Percentiles rank a stretch among this genome's conserved stretches.
phyloP scores from a whole-genome alignment of 208 protist species.

The Crithidia bombi region DNA sequence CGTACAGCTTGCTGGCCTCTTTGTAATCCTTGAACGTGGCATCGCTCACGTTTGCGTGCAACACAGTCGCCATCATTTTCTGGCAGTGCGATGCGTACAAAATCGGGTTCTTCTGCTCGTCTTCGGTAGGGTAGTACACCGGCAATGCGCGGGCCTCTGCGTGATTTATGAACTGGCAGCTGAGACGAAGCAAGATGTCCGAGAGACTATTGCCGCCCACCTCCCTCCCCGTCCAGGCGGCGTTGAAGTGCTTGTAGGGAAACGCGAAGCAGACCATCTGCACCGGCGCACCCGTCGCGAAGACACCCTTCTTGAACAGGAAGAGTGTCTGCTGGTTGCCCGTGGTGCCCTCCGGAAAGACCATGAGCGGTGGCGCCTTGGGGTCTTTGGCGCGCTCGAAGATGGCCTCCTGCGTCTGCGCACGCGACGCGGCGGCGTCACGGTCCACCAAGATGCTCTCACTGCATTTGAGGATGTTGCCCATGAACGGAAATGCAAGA shows the following conservation, averaged over 20 bases:
- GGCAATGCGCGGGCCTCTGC: slow-evolving; percentile 81
- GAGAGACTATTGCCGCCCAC: slow-evolving; percentile 69
- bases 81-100: slow-evolving; percentile 88
- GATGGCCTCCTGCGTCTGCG: slow-evolving; percentile 60
- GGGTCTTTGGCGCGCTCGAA: slow-evolving; percentile 56
- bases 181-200: slow-evolving; percentile 72
- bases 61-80: slow-evolving; percentile 79
- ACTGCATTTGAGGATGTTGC: slow-evolving; percentile 42
- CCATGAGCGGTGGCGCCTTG: slow-evolving; percentile 63
- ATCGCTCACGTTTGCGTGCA: slow-evolving; percentile 64
- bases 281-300: slow-evolving; percentile 82
- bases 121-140: slow-evolving; percentile 87
- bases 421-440: slow-evolving; percentile 52
- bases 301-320: slow-evolving; percentile 86
- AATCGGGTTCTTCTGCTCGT: slow-evolving; percentile 68
- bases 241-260: slow-evolving; percentile 89
- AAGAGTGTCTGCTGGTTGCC: slow-evolving; percentile 80
- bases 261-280: slow-evolving; percentile 90
- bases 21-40: slow-evolving; percentile 71
- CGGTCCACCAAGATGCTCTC: slow-evolving; percentile 85
- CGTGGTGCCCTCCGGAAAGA: slow-evolving; percentile 92
- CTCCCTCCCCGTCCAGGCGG: slow-evolving; percentile 77
- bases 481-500: slow-evolving; percentile 63
- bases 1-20: slow-evolving; percentile 33
- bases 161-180: slow-evolving; percentile 88